phyloP scores from a whole-genome alignment of 768 basidiomycete genomes.

The Dentipellis fragilis region DNA sequence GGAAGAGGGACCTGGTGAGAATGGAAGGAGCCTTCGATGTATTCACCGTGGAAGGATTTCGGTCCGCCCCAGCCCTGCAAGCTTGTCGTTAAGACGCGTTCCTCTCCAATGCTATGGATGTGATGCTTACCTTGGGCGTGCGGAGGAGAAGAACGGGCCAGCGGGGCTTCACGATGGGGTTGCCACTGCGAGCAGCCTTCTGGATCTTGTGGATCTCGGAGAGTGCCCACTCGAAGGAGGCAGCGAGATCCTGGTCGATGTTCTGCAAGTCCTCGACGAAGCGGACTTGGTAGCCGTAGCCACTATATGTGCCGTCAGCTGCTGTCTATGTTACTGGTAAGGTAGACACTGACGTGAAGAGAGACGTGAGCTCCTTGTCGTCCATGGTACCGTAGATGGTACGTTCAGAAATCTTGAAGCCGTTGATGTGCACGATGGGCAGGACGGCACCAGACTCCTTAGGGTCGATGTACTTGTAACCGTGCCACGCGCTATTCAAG shows the following conservation, averaged over 20 bases:
- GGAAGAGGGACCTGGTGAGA: conserved; percentile 88
- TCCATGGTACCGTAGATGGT: conserved; percentile 91
- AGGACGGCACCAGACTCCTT: conserved; percentile 83
- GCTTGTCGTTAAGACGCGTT: background rate
- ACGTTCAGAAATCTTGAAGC: conserved; percentile 85
- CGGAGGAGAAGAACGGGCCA: conserved; percentile 85
- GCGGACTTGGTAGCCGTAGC: conserved; percentile 84
- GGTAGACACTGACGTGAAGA: conserved; percentile 50
- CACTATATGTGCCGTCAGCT: conserved; percentile 25
- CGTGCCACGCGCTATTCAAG: conserved; percentile 58
- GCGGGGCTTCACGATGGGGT: conserved; percentile 77
- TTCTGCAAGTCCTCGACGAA: conserved; percentile 60
- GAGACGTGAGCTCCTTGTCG: conserved; percentile 63
- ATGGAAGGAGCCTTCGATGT: conserved; percentile 73
- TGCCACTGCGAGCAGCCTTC: conserved; percentile 61
- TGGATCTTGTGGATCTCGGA: conserved; percentile 71
- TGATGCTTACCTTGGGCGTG: conserved; percentile 57
- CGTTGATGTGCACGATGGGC: conserved; percentile 84
- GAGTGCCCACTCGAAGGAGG: conserved; percentile 74
- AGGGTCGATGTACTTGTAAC: conserved; percentile 85
- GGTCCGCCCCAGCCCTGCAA: conserved; percentile 56
- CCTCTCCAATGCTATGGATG: background rate
- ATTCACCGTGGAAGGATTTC: conserved; percentile 53
- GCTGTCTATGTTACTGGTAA: background rate
- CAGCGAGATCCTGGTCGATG: conserved; percentile 73